Percentiles rank a stretch among this genome's conserved stretches.
Conservation (phyloP, 1,284 basidiomycete species). For the Thelephora terrestris region DNA sequence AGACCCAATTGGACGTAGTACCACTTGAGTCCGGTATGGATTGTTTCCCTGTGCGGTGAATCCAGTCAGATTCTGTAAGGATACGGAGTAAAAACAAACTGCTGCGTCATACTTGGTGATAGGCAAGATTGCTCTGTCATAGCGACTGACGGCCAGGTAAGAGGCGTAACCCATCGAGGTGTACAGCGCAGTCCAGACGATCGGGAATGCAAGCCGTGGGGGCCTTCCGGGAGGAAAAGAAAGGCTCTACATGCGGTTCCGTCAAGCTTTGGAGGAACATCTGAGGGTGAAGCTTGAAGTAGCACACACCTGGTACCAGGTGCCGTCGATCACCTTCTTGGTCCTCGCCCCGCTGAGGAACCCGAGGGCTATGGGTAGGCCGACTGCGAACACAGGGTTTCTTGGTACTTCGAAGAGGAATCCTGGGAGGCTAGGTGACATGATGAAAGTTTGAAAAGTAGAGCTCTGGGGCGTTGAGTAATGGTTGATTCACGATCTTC, state of each 20-base stretch:
- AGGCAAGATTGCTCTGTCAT: slow-evolving; percentile 38
- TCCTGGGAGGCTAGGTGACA: slow-evolving; percentile 27
- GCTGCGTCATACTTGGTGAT: slow-evolving; percentile 25
- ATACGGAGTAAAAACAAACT: background rate
- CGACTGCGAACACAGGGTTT: slow-evolving; percentile 50
- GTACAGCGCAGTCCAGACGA: slow-evolving; percentile 46
- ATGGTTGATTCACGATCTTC: too few species aligned
- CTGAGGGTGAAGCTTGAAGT: background rate
- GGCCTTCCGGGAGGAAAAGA: slow-evolving; percentile 35
- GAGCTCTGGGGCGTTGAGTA: background rate
- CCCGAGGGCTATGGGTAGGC: slow-evolving; percentile 50
- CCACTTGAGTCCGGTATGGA: slow-evolving; percentile 43
- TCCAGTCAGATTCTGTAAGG: background rate
- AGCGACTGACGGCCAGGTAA: slow-evolving; percentile 49
- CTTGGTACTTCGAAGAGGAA: slow-evolving; percentile 47
- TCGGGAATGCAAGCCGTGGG: slow-evolving; percentile 43
- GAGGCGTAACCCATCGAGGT: slow-evolving; percentile 66
- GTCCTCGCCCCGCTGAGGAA: slow-evolving; percentile 42
- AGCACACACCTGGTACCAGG: slow-evolving; percentile 48
- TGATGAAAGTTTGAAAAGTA: slow-evolving; percentile 8
- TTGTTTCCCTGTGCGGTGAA: slow-evolving; percentile 25
- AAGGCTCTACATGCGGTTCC: slow-evolving; percentile 25
- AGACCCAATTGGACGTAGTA: slow-evolving; percentile 66
- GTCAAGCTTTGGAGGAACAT: background rate
- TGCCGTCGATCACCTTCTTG: slow-evolving; percentile 34